phyloP scores from a whole-genome alignment of 179 eudicot genomes.

The Nepenthes alata region DNA sequence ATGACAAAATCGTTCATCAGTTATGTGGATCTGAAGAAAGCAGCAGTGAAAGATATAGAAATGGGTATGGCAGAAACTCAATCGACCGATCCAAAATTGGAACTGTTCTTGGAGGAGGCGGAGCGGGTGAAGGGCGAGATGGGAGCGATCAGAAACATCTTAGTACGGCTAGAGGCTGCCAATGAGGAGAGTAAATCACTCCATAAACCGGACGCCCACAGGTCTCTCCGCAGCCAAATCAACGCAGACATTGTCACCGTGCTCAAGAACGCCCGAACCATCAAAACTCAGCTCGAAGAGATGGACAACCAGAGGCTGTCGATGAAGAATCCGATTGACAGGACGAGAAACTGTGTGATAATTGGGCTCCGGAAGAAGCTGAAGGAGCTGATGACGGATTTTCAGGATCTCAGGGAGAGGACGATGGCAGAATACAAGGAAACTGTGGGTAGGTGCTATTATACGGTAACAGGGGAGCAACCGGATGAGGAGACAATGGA shows the following conservation, averaged over 20 bases:
- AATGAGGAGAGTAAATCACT: slow-evolving; percentile 53
- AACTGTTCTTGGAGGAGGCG: slow-evolving; percentile 60
- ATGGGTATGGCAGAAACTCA: slow-evolving; percentile 23
- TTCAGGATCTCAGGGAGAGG: slow-evolving; percentile 61
- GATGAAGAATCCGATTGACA: slow-evolving; percentile 52
- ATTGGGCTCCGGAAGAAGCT: slow-evolving; percentile 90
- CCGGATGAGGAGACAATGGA: slow-evolving; percentile 79
- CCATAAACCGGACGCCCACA: slow-evolving; percentile 68
- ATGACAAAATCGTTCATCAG: slow-evolving; percentile 86
- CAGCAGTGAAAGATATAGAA: slow-evolving; percentile 57
- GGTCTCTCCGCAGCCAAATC: slow-evolving; percentile 38
- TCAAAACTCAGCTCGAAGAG: slow-evolving; percentile 49
- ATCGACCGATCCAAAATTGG: slow-evolving; percentile 50
- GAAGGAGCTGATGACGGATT: slow-evolving; percentile 88
- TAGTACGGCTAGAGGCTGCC: slow-evolving; percentile 31
- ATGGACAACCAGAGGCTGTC: slow-evolving; percentile 77
- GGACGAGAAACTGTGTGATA: slow-evolving; percentile 65
- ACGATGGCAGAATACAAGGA: slow-evolving; percentile 84
- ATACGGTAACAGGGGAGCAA: slow-evolving; percentile 73
- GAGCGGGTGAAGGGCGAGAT: slow-evolving; percentile 66
- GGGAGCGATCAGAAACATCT: slow-evolving; percentile 35
- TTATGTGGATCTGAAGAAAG: slow-evolving; percentile 77
- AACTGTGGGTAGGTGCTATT: slow-evolving; percentile 59
- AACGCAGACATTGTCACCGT: slow-evolving; percentile 59
- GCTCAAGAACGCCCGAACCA: slow-evolving; percentile 46